phyloP scores from a whole-genome alignment of 257 asterid species.

The Solanum paucissectum region DNA sequence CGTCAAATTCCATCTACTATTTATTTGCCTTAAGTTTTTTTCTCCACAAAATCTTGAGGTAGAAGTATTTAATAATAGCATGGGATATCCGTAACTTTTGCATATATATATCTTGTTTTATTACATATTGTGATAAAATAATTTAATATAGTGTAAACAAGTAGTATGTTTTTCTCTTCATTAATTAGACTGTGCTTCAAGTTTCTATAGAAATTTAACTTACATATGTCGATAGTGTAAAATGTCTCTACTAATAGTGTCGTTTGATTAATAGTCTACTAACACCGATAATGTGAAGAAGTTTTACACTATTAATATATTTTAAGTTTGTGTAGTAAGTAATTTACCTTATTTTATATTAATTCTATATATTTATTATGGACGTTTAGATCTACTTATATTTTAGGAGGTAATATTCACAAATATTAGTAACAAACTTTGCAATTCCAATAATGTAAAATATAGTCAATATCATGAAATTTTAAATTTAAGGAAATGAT shows the following conservation, averaged over 20 bases:
- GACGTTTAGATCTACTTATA: not conserved
- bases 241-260: too few relatives aligned
- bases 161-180: not conserved
- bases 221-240: not conserved
- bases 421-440: not conserved
- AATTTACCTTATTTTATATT: not conserved
- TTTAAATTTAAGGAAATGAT: not conserved
- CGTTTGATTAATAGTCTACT: too few relatives aligned
- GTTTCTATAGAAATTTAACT: not conserved
- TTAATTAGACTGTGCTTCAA: not conserved
- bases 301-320: not conserved
- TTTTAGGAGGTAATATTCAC: not conserved
- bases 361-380: not conserved
- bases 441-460: not conserved
- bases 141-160: not conserved
- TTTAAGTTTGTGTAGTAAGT: not conserved
- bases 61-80: not conserved
- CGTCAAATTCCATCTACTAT: not conserved
- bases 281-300: too few relatives aligned
- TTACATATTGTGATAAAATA: not conserved
- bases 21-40: not conserved
- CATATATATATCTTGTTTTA: too few relatives aligned
- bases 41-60: not conserved
- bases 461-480: not conserved
- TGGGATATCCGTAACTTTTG: not conserved